Conservation (phyloP, 352 stramenopile species). For the Phytophthora vignae region DNA sequence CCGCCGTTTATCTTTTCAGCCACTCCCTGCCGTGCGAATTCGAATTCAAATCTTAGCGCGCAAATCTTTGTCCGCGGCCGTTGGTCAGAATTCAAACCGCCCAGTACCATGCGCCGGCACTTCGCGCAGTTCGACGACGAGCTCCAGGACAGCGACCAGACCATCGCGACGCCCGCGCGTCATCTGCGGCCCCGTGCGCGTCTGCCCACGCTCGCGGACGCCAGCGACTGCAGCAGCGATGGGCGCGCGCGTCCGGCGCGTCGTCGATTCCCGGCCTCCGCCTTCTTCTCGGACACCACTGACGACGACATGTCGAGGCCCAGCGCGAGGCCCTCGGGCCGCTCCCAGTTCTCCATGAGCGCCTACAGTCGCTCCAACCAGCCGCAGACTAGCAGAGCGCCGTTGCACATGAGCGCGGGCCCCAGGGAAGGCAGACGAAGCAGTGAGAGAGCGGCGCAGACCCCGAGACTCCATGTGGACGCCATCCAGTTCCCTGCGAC, state of each 20-base stretch:
- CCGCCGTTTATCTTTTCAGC: constrained; percentile 3
- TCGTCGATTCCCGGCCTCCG: constrained; percentile 44
- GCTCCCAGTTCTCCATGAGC: constrained; percentile 28
- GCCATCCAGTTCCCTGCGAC: constrained; percentile 76
- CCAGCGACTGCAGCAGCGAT: constrained; percentile 18
- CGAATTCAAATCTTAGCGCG: constrained; percentile 34
- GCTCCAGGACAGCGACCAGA: constrained; percentile 78
- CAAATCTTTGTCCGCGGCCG: constrained; percentile 28
- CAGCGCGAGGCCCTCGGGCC: neutral
- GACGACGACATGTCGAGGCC: constrained; percentile 57
- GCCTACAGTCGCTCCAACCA: constrained; percentile 11
- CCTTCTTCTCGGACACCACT: constrained; percentile 80
- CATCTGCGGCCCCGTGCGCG: constrained; percentile 17
- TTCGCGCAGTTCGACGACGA: constrained; percentile 68
- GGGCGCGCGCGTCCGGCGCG: constrained; percentile 3
- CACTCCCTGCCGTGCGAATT: constrained; percentile 13
- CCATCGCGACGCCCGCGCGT: constrained; percentile 39
- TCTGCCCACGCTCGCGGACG: constrained; percentile 23
- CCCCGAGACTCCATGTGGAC: constrained; percentile 53
- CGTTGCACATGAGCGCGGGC: constrained; percentile 20
- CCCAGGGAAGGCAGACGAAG: constrained; percentile 13
- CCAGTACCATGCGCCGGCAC: constrained; percentile 29
- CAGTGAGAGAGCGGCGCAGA: neutral
- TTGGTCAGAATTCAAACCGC: constrained; percentile 27
- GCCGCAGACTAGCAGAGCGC: neutral